Conservation (phyloP, 2,329 filamentous ascomycete genomes). For the Westerdykella aurantiaca region DNA sequence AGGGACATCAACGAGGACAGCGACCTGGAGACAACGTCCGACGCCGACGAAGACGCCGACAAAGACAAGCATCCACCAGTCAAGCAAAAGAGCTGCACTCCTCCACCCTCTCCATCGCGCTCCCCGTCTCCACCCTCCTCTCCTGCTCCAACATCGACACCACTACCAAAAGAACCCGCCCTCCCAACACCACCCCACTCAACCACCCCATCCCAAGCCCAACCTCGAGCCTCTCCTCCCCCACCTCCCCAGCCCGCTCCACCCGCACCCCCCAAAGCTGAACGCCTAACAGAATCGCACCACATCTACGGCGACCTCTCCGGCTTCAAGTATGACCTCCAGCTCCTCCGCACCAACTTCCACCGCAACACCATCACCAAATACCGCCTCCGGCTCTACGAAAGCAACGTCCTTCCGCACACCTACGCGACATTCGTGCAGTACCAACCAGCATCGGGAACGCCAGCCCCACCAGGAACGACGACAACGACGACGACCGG, state of each 20-base stretch:
- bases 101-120: background rate
- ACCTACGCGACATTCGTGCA: conserved; percentile 26
- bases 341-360: conserved; percentile 51
- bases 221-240: conserved; percentile 1
- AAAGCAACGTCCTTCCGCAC: conserved; percentile 28
- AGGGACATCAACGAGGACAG: too few species aligned
- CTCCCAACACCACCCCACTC: background rate
- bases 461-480: conserved; percentile 1
- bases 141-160: background rate
- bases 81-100: too few species aligned
- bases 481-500: background rate
- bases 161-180: background rate
- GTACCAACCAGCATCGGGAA: conserved; percentile 15
- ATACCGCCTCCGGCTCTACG: conserved; percentile 36
- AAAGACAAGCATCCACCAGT: too few species aligned
- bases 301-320: conserved; percentile 59
- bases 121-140: background rate
- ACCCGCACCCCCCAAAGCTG: conserved; percentile 22
- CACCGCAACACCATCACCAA: conserved; percentile 51
- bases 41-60: too few species aligned
- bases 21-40: too few species aligned
- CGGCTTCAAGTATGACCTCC: conserved; percentile 59
- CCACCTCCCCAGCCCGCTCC: conserved; percentile 9
- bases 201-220: conserved; percentile 1
- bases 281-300: conserved; percentile 47